Evolutionary conservation across 164 flowering plant species (phyloP).

Genomic region (Chloranthus sessilifolius): DNA sequence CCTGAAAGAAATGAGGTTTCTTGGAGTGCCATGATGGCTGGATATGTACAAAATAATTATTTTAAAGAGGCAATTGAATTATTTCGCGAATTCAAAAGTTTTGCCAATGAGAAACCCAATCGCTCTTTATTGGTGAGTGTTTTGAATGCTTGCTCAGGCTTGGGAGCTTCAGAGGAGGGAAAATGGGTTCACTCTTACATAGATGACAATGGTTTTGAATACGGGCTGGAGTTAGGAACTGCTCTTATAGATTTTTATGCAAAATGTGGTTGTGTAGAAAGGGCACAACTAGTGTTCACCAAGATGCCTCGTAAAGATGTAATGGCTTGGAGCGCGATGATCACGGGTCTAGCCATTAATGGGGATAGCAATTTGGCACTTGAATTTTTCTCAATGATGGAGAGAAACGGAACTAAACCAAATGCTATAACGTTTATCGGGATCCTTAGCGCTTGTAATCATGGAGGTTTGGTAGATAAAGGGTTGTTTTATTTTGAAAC

Average conservation of each 20-base stretch:
- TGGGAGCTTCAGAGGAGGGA: slow-evolving; percentile 15
- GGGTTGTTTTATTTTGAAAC: slow-evolving; percentile 14
- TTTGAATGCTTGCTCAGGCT: slow-evolving; percentile 12
- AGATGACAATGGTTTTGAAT: not conserved
- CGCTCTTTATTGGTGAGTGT: slow-evolving; percentile 7
- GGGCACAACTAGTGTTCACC: not conserved
- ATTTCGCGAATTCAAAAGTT: slow-evolving; percentile 4
- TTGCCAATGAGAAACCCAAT: slow-evolving; percentile 2
- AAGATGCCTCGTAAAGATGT: slow-evolving; percentile 13
- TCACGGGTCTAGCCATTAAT: slow-evolving; percentile 14
- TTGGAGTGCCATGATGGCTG: slow-evolving; percentile 20
- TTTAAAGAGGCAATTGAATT: slow-evolving; percentile 3
- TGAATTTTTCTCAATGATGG: slow-evolving; percentile 9
- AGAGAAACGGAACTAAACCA: slow-evolving; percentile 9
- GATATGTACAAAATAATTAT: slow-evolving; percentile 8
- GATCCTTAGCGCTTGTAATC: slow-evolving; percentile 14
- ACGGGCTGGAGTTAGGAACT: slow-evolving; percentile 12
- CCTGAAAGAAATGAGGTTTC: slow-evolving; percentile 14
- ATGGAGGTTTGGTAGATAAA: slow-evolving; percentile 13
- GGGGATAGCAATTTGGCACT: slow-evolving; percentile 9
- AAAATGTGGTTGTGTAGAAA: slow-evolving; percentile 13
- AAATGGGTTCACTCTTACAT: slow-evolving; percentile 16
- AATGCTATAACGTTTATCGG: slow-evolving; percentile 15
- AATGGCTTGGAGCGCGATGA: slow-evolving; percentile 19
- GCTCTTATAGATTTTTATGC: slow-evolving; percentile 14